Conservation (phyloP, 306 rosid species). For the Parietaria judaica region DNA sequence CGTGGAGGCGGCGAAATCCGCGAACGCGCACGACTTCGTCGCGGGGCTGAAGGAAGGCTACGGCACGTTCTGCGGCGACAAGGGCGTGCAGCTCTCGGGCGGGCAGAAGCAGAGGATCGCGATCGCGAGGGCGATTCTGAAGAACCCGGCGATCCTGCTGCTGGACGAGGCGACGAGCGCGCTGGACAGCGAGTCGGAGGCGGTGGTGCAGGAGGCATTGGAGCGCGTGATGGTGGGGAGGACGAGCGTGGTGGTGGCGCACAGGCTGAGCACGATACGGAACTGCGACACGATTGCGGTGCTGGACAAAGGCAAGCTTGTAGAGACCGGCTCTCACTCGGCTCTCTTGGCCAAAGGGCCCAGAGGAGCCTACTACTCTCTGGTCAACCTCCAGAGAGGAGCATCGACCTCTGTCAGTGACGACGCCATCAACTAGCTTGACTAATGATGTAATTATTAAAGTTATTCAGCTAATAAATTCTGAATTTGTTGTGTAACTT, state of each 20-base stretch:
- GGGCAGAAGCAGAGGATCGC: conserved; percentile 94
- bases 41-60: conserved; percentile 63
- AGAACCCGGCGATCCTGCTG: conserved; percentile 50
- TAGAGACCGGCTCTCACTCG: conserved; percentile 71
- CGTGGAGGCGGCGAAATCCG: conserved; percentile 56
- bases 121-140: conserved; percentile 73
- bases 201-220: conserved; percentile 66
- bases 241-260: conserved; percentile 92
- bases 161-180: conserved; percentile 93
- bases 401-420: conserved; percentile 15
- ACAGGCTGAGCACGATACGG: conserved; percentile 72
- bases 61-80: conserved; percentile 68
- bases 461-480: too few relatives aligned
- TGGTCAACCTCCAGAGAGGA: conserved; percentile 48
- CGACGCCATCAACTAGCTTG: neutral
- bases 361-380: conserved; percentile 53
- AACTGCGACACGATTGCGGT: conserved; percentile 63
- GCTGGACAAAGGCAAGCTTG: conserved; percentile 64
- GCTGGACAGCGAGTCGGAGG: conserved; percentile 74
- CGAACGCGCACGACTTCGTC: conserved; percentile 85
- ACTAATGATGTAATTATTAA: neutral
- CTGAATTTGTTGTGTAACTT: too few relatives aligned
- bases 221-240: conserved; percentile 87
- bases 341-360: conserved; percentile 51
- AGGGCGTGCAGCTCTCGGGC: conserved; percentile 76